These are phyloP conservation scores for Solanum corneliomulleri DNA, from an alignment of 257 asterid genomes.

Conservation along the genomic window DNA sequence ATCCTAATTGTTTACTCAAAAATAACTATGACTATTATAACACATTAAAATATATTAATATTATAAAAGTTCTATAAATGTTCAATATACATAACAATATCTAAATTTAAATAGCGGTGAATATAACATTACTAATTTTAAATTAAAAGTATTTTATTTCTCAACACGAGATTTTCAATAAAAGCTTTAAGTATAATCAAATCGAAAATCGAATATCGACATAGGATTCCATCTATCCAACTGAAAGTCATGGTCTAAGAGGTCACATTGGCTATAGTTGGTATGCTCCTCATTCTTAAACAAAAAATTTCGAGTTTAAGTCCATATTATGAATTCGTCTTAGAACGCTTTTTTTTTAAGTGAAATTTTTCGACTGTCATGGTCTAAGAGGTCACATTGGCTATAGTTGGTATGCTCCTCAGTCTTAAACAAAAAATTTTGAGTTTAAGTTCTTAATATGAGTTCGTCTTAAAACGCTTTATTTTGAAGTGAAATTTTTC, in stretches of 20 bases:
- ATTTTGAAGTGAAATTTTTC: not conserved
- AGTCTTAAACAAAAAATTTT: too few species aligned
- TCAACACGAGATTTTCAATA: not conserved
- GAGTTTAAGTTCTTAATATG: too few species aligned
- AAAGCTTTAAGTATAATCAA: not conserved
- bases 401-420: not conserved
- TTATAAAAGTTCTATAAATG: too few species aligned
- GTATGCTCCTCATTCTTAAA: too few species aligned
- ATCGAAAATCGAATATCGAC: not conserved
- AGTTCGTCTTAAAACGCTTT: accelerated
- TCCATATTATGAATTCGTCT: too few species aligned
- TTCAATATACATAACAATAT: not conserved
- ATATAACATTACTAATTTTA: not conserved
- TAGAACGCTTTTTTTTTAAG: accelerated
- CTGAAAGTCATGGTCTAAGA: not conserved
- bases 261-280: not conserved
- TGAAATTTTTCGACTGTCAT: not conserved
- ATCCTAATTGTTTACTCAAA: not conserved
- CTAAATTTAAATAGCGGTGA: too few species aligned
- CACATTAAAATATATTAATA: too few species aligned
- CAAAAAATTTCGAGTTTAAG: too few species aligned
- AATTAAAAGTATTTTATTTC: too few species aligned
- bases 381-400: not conserved
- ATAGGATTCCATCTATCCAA: not conserved
- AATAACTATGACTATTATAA: not conserved